A percentile compares a stretch with the other conserved stretches of the same genome.
phyloP scores from a whole-genome alignment of 441 rosid genomes.

The Corymbia citriodora region DNA sequence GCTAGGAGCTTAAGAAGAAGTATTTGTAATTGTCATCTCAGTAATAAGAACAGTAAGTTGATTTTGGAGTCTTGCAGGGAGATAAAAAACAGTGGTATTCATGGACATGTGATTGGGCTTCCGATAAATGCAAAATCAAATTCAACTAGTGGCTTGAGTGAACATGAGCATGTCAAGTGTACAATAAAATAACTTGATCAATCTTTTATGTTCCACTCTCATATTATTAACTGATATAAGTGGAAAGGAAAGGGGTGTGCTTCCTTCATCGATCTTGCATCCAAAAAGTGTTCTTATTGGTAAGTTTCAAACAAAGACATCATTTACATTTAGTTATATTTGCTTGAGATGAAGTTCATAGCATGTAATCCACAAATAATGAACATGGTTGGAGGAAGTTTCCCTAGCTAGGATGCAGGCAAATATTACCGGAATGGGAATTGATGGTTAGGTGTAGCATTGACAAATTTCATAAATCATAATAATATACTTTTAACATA shows the following conservation, averaged over 20 bases:
- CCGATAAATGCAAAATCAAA: neutral
- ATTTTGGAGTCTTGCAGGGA: neutral
- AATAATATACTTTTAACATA: too few species aligned
- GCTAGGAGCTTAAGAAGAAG: neutral
- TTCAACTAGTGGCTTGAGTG: neutral
- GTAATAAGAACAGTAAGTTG: neutral
- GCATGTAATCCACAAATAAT: neutral
- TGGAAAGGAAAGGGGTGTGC: neutral
- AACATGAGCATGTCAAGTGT: neutral
- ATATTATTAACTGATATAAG: neutral
- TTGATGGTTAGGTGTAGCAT: neutral
- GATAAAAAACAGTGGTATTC: neutral
- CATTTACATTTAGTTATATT: too few species aligned
- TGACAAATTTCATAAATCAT: neutral
- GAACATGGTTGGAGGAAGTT: neutral
- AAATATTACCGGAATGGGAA: neutral
- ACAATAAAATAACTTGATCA: neutral
- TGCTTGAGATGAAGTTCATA: neutral
- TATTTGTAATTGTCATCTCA: neutral
- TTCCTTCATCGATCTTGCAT: neutral
- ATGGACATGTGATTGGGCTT: neutral
- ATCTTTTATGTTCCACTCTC: neutral
- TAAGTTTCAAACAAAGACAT: neutral
- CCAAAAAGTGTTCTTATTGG: neutral
- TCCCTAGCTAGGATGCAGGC: neutral